These are phyloP conservation scores for Dalbergia cultrata DNA, from an alignment of 306 rosid species.

Conservation along the genomic window DNA sequence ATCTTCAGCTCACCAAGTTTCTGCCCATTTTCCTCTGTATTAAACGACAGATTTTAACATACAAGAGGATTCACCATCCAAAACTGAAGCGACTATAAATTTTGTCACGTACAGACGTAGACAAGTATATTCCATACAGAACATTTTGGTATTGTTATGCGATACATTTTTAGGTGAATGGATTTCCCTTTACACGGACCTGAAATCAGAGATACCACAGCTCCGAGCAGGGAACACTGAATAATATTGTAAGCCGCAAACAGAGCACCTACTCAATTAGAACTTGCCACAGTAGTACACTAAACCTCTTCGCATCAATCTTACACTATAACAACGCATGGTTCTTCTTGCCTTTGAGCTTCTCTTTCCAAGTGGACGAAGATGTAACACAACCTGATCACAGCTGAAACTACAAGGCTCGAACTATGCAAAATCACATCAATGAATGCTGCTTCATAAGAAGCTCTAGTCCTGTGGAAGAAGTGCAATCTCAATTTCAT, in stretches of 20 bases:
- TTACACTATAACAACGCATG: constrained; percentile 27
- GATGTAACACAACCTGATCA: constrained; percentile 12
- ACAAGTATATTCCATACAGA: neutral
- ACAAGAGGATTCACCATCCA: neutral
- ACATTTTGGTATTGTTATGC: neutral
- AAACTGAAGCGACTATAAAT: neutral
- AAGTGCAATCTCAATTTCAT: constrained; percentile 97
- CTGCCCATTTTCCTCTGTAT: neutral
- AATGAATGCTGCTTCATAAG: neutral
- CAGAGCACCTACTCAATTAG: constrained; percentile 13
- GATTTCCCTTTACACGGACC: constrained; percentile 29
- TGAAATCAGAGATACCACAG: constrained; percentile 27
- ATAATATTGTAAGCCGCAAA: constrained; percentile 29
- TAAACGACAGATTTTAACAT: neutral
- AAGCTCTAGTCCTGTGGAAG: constrained; percentile 79
- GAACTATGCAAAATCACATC: constrained; percentile 24
- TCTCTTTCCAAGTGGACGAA: constrained; percentile 35
- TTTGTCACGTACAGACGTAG: neutral
- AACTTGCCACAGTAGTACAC: neutral
- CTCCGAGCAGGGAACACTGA: constrained; percentile 3
- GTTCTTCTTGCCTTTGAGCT: constrained; percentile 44
- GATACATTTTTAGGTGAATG: neutral
- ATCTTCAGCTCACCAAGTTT: neutral
- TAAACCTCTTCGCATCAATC: constrained; percentile 13
- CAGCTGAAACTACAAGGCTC: constrained; percentile 34